These are phyloP conservation scores for Penicillium silybi DNA, from an alignment of 495 filamentous ascomycete species.

Conservation along the genomic window DNA sequence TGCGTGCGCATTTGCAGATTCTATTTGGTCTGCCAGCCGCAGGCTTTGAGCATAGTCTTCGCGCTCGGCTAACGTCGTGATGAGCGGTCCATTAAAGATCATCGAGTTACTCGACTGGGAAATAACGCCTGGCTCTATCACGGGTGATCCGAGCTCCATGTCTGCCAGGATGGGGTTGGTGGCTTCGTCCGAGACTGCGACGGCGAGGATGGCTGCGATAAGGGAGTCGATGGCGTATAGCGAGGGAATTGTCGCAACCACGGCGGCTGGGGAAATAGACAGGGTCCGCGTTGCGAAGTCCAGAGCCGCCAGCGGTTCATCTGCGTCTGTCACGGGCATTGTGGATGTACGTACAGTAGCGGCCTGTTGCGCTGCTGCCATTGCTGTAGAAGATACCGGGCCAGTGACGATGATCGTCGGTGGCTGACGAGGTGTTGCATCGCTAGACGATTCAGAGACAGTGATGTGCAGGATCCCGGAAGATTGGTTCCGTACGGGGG, in stretches of 20 bases:
- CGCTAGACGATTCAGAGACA: conserved; percentile 33
- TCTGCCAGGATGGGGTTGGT: conserved; percentile 36
- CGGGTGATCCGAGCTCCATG: conserved; percentile 28
- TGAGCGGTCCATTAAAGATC: conserved; percentile 29
- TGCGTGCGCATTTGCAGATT: conserved; percentile 13
- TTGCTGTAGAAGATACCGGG: conserved; percentile 30
- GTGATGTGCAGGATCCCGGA: conserved; percentile 38
- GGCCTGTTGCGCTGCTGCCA: conserved; percentile 36
- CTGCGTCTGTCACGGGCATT: conserved; percentile 36
- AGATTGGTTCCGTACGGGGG: conserved; percentile 45
- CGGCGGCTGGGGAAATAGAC: conserved; percentile 42
- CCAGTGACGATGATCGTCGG: conserved; percentile 43
- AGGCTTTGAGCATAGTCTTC: conserved; percentile 36
- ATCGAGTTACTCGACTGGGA: neutral
- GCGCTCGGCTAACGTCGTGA: conserved; percentile 41
- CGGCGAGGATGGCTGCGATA: conserved; percentile 63
- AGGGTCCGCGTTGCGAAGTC: conserved; percentile 48
- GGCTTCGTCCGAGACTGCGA: conserved; percentile 59
- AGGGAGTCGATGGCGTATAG: conserved; percentile 75
- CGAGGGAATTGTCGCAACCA: conserved; percentile 45
- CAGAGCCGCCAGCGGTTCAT: conserved; percentile 46
- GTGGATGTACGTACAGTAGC: conserved; percentile 42
- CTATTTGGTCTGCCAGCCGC: conserved; percentile 31
- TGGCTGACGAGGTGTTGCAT: conserved; percentile 23
- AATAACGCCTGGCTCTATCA: neutral